A percentile compares a stretch with the other conserved stretches of the same genome.
These are phyloP conservation scores for Aspergillus hancockii DNA, from an alignment of 495 filamentous ascomycete species.

Conservation along the genomic window DNA sequence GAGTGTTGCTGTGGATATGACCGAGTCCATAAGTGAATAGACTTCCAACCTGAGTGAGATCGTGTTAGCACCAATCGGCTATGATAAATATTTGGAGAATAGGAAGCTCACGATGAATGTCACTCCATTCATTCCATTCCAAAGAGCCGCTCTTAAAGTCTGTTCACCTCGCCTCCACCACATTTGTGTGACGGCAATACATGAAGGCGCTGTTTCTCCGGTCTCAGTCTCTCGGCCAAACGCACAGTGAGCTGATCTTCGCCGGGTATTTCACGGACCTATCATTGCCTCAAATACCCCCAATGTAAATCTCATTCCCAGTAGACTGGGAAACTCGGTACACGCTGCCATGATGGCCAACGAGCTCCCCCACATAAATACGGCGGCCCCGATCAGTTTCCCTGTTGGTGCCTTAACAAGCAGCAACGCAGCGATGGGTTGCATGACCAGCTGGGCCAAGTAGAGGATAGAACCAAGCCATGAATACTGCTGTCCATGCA, in stretches of 20 bases:
- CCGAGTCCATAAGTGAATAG: conserved; percentile 57
- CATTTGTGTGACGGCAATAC: conserved; percentile 57
- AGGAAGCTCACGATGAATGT: conserved; percentile 33
- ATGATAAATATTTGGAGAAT: not conserved
- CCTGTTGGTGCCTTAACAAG: conserved; percentile 29
- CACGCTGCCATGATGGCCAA: conserved; percentile 54
- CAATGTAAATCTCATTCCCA: conserved; percentile 53
- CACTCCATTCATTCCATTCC: conserved; percentile 55
- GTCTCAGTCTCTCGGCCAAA: too few relatives aligned
- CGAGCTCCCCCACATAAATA: conserved; percentile 53
- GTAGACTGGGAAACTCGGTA: conserved; percentile 51
- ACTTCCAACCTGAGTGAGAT: conserved; percentile 20
- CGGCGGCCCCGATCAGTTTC: conserved; percentile 54
- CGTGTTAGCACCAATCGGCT: not conserved
- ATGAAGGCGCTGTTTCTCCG: conserved; percentile 48
- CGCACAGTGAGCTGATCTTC: not conserved
- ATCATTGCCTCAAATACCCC: conserved; percentile 55
- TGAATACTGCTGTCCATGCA: conserved; percentile 47
- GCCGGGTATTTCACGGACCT: conserved; percentile 8
- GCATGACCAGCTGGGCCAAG: conserved; percentile 42
- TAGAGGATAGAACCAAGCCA: conserved; percentile 51
- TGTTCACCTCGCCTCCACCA: conserved; percentile 60
- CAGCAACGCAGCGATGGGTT: conserved; percentile 25
- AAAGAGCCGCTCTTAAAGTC: conserved; percentile 50
- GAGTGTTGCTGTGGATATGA: conserved; percentile 46